A percentile compares a stretch with the other conserved stretches of the same genome.
phyloP scores from a whole-genome alignment of 163 green algal species.

The Trebouxia gelatinosa region DNA sequence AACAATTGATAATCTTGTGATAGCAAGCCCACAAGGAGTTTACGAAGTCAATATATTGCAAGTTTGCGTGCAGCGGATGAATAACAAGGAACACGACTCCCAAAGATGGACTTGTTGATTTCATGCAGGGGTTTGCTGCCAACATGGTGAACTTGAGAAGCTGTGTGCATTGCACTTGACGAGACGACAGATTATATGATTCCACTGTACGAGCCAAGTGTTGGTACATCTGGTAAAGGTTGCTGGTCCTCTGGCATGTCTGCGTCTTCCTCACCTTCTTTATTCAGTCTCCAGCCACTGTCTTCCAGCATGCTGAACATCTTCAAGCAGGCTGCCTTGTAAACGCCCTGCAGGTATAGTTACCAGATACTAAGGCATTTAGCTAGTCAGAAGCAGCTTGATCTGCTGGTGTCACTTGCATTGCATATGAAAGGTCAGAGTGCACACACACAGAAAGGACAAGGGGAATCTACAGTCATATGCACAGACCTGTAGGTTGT shows the following conservation, averaged over 20 bases:
- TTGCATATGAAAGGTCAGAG: too few species aligned
- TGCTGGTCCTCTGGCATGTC: constrained; percentile 9
- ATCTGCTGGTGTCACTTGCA: too few species aligned
- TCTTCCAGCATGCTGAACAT: constrained; percentile 38
- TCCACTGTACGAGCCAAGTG: constrained; percentile 7
- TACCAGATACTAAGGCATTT: too few species aligned
- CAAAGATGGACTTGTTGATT: neutral
- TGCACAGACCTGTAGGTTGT: constrained; percentile 29
- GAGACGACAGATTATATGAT: neutral
- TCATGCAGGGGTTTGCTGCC: neutral
- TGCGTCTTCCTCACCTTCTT: constrained; percentile 26
- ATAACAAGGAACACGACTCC: neutral
- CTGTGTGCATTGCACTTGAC: neutral
- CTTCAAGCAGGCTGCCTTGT: constrained; percentile 26
- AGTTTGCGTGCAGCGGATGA: neutral
- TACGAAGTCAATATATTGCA: neutral
- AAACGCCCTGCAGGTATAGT: constrained; percentile 34
- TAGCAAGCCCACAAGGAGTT: neutral
- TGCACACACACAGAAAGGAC: too few species aligned
- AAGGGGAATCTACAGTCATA: too few species aligned
- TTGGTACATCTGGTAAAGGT: constrained; percentile 9
- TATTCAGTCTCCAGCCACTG: constrained; percentile 32
- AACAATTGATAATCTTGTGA: too few species aligned
- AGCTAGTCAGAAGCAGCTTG: too few species aligned
- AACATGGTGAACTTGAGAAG: neutral